Percentiles rank a stretch among this genome's conserved stretches.
These are phyloP conservation scores for Hysterangium stoloniferum DNA, from an alignment of 768 basidiomycete species.

Conservation along the genomic window DNA sequence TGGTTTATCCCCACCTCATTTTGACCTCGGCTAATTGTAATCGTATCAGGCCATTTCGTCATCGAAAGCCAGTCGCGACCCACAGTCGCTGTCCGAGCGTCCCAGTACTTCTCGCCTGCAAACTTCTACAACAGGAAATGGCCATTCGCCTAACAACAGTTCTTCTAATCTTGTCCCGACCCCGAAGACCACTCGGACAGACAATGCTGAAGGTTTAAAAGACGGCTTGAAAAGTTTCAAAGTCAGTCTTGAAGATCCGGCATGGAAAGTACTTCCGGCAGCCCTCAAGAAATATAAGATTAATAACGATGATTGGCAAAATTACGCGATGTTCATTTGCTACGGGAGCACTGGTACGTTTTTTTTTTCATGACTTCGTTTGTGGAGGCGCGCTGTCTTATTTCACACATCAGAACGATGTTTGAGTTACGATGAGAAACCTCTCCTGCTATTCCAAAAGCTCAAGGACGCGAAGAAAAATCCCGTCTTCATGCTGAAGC, in stretches of 20 bases:
- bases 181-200: neutral
- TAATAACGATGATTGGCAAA: constrained; percentile 97
- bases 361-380: constrained; percentile 16
- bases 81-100: neutral
- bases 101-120: constrained; percentile 15
- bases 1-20: neutral
- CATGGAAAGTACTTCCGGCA: constrained; percentile 96
- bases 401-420: constrained; percentile 71
- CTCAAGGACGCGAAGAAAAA: constrained; percentile 96
- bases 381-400: constrained; percentile 26
- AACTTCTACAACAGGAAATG: constrained; percentile 20
- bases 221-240: constrained; percentile 90
- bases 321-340: constrained; percentile 99
- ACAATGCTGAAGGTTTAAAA: neutral
- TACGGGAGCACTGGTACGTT: constrained; percentile 82
- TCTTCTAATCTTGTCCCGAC: constrained; percentile 8
- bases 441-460: constrained; percentile 91
- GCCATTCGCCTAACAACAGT: neutral
- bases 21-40: constrained; percentile 1
- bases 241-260: constrained; percentile 95
- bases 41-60: neutral
- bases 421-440: constrained; percentile 96
- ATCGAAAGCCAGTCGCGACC: constrained; percentile 1
- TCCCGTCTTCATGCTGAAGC: constrained; percentile 97
- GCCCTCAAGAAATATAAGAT: constrained; percentile 99